Base-by-base conservation (phyloP, 1,139 yeast species). In the Blastobotrys illinoisensis region DNA sequence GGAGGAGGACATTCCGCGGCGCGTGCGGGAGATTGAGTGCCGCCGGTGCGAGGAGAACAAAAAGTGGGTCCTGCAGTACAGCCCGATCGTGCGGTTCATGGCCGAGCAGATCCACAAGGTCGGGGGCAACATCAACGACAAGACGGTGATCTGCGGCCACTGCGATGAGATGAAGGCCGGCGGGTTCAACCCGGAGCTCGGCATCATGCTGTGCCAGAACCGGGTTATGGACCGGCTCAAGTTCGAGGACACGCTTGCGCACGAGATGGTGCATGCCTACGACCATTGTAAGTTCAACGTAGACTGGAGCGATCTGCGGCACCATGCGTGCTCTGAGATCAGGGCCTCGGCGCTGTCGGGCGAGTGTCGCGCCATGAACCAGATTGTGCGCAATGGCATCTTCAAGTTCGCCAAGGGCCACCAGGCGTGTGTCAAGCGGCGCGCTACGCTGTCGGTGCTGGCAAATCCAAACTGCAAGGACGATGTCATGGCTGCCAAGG, bases 311-410 rank as follows among this genome's bases (percentile, higher is more conserved):
- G 82, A 93, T 69, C 75, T 95, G 66, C 82, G 82, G 65, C 99
- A 93, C 67, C 99, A 93, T 68, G 99, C 99, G 0, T 95, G 99
- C 70, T 86, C 97, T 0, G 99, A 93, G 71, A 89, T 93, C 52
- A 77, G 99, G 58, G 99, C 99, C 0, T 86, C 95, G 13, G 85
- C 88, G 67, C 76, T 93, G 44, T 87, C 96, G 65, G 99, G 99
- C 7, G 99, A 93, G 68, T 93, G 99, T 71, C 79, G 98, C 43
- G 83, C 93, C 64, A 81, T 86, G 81, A 87, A 86, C 63, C 97
- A 93, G 68, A 83, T 93, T 61, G 79, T 81, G 58, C 80, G 86
- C 66, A 70, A 69, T 47, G 69, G 71, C 47, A 60, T 85, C 26
- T 28, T 54, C 46, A 76, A 80, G 58, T 81, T 88, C 65, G 84